Base-by-base conservation (phyloP, 768 basidiomycete species). In the Termitomyces sp. region DNA sequence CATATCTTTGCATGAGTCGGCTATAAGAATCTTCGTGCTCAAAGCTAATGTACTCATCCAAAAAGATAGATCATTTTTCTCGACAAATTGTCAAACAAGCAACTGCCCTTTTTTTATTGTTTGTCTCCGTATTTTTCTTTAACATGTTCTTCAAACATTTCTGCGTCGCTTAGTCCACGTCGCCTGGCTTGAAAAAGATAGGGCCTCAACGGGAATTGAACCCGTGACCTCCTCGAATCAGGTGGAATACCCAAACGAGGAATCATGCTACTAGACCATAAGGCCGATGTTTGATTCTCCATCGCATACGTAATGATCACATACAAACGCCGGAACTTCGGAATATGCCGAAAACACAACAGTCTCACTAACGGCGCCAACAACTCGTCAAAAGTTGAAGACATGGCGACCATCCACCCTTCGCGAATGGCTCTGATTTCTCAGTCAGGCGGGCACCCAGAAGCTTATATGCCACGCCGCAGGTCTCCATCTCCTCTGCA, bases 401-500 rank as follows among this genome's bases (percentile, higher is more conserved):
- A 27, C 34, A 63, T 63, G 62, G 59, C 62, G 20, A 63, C 59
- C n/a, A 63, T 63, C 18, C 62, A 63, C 44, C 62, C 62, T 18
- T 63, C 62, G 6, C 59, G 62, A 42, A 61, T 63, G 59, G 59
- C 62, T 15, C 8, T 63, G 15, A 61, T 60, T 22, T 61, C 59
- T 15, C 59, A 58, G 45, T 49, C 59, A 50, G 59, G 53, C 16
- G 59, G 62, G 11, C 57, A 49, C 1, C 31, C 57, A 16, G 54
- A 60, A 42, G 41, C 53, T 13, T 63, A 51, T n/a, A 20, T 30
- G 11, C 60, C 59, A 1, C 53, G 54, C 6, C 62, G 51, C 27
- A 44, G 74, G 27, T 70, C 69, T 52, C 76, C 80, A 34, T 81
- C 83, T 12, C 78, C 83, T 7, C 76, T 78, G n/a, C 70, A 68